Base-by-base conservation (phyloP, 2,329 filamentous ascomycete genomes). In the Onygenales sp. region DNA sequence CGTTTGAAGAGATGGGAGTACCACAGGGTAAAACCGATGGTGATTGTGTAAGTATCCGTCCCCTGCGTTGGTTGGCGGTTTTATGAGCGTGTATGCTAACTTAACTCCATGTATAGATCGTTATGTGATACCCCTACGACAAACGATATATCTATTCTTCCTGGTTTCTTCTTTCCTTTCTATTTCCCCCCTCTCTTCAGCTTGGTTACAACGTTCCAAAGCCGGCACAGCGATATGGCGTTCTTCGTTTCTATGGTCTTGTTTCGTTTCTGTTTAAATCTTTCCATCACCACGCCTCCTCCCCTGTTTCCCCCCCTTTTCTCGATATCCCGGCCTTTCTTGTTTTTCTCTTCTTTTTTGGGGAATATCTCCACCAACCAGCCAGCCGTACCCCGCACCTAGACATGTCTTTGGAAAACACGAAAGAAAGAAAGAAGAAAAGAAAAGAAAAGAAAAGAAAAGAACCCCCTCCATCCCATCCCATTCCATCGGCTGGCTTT, bases 1-100 rank as follows among this genome's bases (percentile, higher is more conserved):
- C 93, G 0, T 98, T 98, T 68, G 92, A 96, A 67, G 91, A 94
- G 67, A 98, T 98, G 93, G 93, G 93, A 40, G 92, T 98, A 62
- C 88, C 90, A 6, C 80, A 84, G 63, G 84, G 79, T 47, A 91
- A 93, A 70, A 80, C 85, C 57, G 88, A 95, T n/a, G 81, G 82
- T 60, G 91, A 97, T 71, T 98, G 92, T 76, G 91, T 96, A 82
- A 75, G 80, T 75, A 21, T 3, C 37, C 31, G 17, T 2, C 14
- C 11, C 13, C 36, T 40, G 11, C 13, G 4, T 39, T 27, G 14
- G 34, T 33, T 34, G 32, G 4, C 32, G 11, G 37, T 11, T n/a
- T 36, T 49, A 27, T 27, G 21, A 27, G 3, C 21, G 6, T 32
- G 31, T 43, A 48, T 51, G 32, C 52, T 52, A 48, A 56, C 34